Base-by-base conservation (phyloP, 352 stramenopile genomes). In the Globisporangium perplexum region DNA sequence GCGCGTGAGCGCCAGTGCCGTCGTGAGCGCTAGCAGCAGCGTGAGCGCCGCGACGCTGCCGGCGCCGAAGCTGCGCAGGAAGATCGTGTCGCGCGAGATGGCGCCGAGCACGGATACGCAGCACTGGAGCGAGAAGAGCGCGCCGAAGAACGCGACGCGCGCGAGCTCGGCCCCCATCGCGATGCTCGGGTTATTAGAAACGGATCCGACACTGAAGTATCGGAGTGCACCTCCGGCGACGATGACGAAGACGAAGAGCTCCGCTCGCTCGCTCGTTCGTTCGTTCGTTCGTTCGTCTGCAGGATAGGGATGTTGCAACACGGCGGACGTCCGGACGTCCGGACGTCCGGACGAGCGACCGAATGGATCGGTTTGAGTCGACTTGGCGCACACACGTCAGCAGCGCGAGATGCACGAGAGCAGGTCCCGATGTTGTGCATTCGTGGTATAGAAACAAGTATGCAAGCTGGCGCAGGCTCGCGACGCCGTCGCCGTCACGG, bases 51-150 rank as follows among this genome's bases (percentile, higher is more conserved):
- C 83, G 49, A 94, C 71, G 51, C 74, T 87, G 7, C 79, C 83
- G 43, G 81, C 83, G 39, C 65, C 58, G 58, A 86, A 94, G 15
- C 65, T 74, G 33, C 81, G 73, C 51, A 94, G 66, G 63, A 94
- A 94, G 59, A 94, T 83, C 39, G 81, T 83, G 58, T 94, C 83
- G 12, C 83, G 70, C 23, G 83, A 90, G 55, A 94, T 88, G 57
- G 72, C 82, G 45, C 81, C 80, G 11, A 94, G 63, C 39, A 90
- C 81, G 1, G 68, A 68, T 3, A 83, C 73, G 57, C 83, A 91
- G 72, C 80, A 91, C 54, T 94, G 81, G 7, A 89, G 47, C 52
- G 83, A 77, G 68, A 89, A 94, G 11, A 94, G 68, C 47, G 71
- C 73, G 61, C 77, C 84, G 73, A 90, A 91, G 80, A 91, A 91